A percentile compares a stretch with the other conserved stretches of the same genome.
phyloP scores from a whole-genome alignment of 345 rosid species.

The Corymbia maculata region DNA sequence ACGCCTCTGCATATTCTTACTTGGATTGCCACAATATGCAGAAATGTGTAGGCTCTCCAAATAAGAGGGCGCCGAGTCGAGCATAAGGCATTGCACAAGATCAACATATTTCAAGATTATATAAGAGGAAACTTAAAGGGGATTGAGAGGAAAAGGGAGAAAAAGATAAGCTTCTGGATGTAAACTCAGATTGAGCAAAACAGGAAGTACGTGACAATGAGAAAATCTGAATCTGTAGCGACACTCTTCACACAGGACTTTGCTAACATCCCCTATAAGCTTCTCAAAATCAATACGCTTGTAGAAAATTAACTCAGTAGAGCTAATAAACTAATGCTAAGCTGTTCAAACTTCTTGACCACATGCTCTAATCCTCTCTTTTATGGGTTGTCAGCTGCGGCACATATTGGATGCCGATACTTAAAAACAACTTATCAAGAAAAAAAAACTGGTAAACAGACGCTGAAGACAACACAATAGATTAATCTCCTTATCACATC shows the following conservation, averaged over 20 bases:
- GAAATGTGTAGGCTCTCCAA: background rate
- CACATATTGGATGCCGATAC: background rate
- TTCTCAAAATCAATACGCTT: background rate
- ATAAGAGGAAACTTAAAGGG: background rate
- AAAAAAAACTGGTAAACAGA: background rate
- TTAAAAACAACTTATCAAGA: background rate
- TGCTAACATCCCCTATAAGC: background rate
- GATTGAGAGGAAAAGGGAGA: background rate
- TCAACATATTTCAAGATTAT: background rate
- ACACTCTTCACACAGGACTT: background rate
- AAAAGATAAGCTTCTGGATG: background rate
- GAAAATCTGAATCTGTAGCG: background rate
- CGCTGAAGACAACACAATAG: background rate
- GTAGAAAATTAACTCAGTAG: background rate
- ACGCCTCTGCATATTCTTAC: background rate
- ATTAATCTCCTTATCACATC: background rate
- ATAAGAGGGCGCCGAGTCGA: background rate
- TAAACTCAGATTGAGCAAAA: background rate
- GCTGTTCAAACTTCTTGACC: background rate
- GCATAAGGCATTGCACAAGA: background rate
- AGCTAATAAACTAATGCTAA: background rate
- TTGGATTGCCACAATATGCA: background rate
- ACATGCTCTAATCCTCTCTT: background rate
- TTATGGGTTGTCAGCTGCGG: background rate
- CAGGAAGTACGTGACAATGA: background rate